Base-by-base conservation (phyloP, 805 yeast genomes). In the Cyberlindnera suaveolens region DNA sequence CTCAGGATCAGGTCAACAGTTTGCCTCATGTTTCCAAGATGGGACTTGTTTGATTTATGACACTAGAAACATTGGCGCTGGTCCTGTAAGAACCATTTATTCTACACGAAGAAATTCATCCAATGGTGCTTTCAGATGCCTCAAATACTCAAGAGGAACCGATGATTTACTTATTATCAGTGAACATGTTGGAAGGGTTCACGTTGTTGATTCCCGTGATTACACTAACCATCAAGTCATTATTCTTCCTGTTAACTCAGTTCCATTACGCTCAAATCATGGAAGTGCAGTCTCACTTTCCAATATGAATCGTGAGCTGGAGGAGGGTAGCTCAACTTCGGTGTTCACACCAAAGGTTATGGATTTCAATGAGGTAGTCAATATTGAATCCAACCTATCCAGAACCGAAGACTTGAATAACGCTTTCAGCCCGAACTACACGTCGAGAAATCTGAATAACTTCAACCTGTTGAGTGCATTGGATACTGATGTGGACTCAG, bases 161-260 rank as follows among this genome's bases (percentile, higher is more conserved):
- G 90, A 83, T 53, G 96, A 90, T 61, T 62, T 88, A 46, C 65
- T 90, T 44, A 76, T 85, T 41, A 71, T 90, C 3, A 75, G 84
- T 42, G 97, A 90, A 60, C 96, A 90, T 53, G 83, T 80, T 41
- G 95, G 95, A 0, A 71, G 96, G 42, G 85, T 90, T 4, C 98
- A 90, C 63, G 68, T 89, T 44, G 68, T 90, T 23, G 96, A 90
- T 60, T 72, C 88, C 20, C 74, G 96, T 48, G 77, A 84, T 54
- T 75, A 79, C 50, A 67, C 72, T 45, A 80, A 84, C 52, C 91
- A 85, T 57, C 91, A 85, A 60, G 88, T 89, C 31, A 70, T 88
- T 3, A 66, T 83, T 45, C 66, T 84, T 13, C 93, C 93, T 0
- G 64, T 64, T 34, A 53, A 57, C 27, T 38, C 46, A 5, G 39